Evolutionary conservation across 257 asterid genomes (phyloP).

Genomic region (Ophiorrhiza pumila): DNA sequence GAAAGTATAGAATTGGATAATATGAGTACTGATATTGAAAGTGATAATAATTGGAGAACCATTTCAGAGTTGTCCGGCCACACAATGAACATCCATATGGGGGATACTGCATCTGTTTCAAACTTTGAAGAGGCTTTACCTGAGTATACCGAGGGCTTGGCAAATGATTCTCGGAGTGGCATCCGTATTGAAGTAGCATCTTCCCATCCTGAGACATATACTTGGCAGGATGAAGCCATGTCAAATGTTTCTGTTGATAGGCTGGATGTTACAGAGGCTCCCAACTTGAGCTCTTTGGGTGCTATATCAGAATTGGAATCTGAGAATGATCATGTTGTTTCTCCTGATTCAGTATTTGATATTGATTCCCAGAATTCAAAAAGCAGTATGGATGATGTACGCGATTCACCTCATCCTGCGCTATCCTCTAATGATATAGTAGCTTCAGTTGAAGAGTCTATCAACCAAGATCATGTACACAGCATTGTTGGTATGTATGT

Average conservation of each 20-base stretch:
- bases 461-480: slow-evolving; percentile 34
- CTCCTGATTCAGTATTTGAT: slow-evolving; percentile 58
- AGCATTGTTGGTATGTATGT: slow-evolving; percentile 48
- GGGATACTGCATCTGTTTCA: slow-evolving; percentile 33
- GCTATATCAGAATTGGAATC: slow-evolving; percentile 53
- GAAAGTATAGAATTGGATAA: slow-evolving; percentile 50
- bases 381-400: slow-evolving; percentile 46
- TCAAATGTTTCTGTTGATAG: slow-evolving; percentile 29
- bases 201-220: slow-evolving; percentile 29
- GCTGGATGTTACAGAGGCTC: slow-evolving; percentile 44
- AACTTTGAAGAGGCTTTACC: slow-evolving; percentile 43
- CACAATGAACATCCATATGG: slow-evolving; percentile 31
- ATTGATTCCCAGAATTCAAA: slow-evolving; percentile 50
- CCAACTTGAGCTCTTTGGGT: slow-evolving; percentile 43
- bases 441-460: slow-evolving; percentile 40
- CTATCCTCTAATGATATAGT: slow-evolving; percentile 26
- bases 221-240: slow-evolving; percentile 40
- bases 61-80: slow-evolving; percentile 37
- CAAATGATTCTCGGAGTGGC: slow-evolving; percentile 25
- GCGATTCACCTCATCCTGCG: slow-evolving; percentile 35
- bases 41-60: slow-evolving; percentile 33
- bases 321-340: slow-evolving; percentile 44
- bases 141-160: slow-evolving; percentile 35
- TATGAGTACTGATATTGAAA: slow-evolving; percentile 44
- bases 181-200: slow-evolving; percentile 34